Evolutionary conservation across 352 stramenopile genomes (phyloP).

Genomic region (Globisporangium cylindrosporum): DNA sequence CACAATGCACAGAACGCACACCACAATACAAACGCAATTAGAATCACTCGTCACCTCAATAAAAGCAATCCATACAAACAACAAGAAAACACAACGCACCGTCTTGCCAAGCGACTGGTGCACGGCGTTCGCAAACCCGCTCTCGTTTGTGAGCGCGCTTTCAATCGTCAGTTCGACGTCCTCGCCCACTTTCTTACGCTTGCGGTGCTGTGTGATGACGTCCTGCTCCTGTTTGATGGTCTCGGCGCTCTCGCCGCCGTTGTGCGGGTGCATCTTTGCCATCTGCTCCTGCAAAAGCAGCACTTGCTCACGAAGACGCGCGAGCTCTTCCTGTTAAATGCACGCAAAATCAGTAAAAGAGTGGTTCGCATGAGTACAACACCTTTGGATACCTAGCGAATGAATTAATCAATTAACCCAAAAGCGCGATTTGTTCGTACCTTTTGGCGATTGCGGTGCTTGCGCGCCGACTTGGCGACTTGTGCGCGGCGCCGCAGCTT

Average conservation of each 20-base stretch:
- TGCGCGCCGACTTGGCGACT: constrained; percentile 79
- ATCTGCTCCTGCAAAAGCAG: constrained; percentile 79
- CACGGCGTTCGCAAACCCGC: constrained; percentile 20
- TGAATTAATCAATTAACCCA: not conserved
- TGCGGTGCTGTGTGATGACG: constrained; percentile 60
- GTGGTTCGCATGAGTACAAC: not conserved
- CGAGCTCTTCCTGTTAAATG: constrained; percentile 50
- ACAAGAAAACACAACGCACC: constrained; percentile 14
- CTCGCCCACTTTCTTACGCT: constrained; percentile 71
- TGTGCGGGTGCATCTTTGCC: constrained; percentile 56
- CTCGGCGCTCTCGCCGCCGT: constrained; percentile 31
- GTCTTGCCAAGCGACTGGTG: constrained; percentile 23
- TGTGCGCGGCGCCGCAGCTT: constrained; percentile 75
- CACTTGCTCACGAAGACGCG: constrained; percentile 67
- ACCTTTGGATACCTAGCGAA: no score
- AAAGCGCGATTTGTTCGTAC: constrained; percentile 11
- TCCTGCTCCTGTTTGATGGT: constrained; percentile 54
- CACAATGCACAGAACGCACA: not conserved
- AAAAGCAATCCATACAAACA: not conserved
- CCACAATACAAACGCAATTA: not conserved
- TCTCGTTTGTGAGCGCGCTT: constrained; percentile 28
- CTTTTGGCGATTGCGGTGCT: constrained; percentile 82
- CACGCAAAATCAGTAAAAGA: not conserved
- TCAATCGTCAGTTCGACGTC: constrained; percentile 19
- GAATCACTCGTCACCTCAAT: not conserved